Evolutionary conservation across 306 rosid species (phyloP).

Genomic region (Pyrus betulifolia): DNA sequence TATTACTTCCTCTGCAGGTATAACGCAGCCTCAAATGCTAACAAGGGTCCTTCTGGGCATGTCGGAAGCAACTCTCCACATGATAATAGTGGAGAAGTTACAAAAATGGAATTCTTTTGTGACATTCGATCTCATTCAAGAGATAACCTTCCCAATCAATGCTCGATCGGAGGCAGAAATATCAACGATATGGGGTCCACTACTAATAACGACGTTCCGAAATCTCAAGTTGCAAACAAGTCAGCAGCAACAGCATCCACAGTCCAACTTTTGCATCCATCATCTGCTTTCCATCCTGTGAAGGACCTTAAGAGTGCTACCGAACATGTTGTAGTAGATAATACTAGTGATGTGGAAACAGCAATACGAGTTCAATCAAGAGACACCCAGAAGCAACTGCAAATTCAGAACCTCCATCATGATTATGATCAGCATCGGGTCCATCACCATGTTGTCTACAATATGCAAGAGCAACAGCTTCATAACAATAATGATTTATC

Average conservation of each 20-base stretch:
- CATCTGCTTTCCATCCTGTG: slow-evolving; percentile 49
- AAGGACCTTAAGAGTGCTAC: slow-evolving; percentile 27
- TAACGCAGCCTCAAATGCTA: slow-evolving; percentile 49
- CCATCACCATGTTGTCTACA: slow-evolving; percentile 22
- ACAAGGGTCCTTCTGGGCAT: slow-evolving; percentile 52
- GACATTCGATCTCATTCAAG: slow-evolving; percentile 55
- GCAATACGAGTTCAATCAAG: slow-evolving; percentile 38
- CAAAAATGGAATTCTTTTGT: slow-evolving; percentile 40
- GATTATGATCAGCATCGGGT: slow-evolving; percentile 28
- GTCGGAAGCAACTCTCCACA: slow-evolving; percentile 59
- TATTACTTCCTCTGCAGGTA: slow-evolving; percentile 36
- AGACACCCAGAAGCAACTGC: slow-evolving; percentile 29
- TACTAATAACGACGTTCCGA: slow-evolving; percentile 44
- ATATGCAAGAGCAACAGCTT: slow-evolving; percentile 31
- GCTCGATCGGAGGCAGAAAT: slow-evolving; percentile 61
- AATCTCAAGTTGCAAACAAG: slow-evolving; percentile 40
- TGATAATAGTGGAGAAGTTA: slow-evolving; percentile 38
- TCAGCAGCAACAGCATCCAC: slow-evolving; percentile 42
- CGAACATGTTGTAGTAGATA: slow-evolving; percentile 35
- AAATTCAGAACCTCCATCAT: slow-evolving; percentile 33
- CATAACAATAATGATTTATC: slow-evolving; percentile 40
- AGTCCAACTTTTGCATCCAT: slow-evolving; percentile 41
- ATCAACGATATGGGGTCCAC: slow-evolving; percentile 71
- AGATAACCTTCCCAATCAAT: slow-evolving; percentile 59
- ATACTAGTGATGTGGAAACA: slow-evolving; percentile 22